Conservation (phyloP, 1,284 basidiomycete genomes). For the Termitomyces sp. region DNA sequence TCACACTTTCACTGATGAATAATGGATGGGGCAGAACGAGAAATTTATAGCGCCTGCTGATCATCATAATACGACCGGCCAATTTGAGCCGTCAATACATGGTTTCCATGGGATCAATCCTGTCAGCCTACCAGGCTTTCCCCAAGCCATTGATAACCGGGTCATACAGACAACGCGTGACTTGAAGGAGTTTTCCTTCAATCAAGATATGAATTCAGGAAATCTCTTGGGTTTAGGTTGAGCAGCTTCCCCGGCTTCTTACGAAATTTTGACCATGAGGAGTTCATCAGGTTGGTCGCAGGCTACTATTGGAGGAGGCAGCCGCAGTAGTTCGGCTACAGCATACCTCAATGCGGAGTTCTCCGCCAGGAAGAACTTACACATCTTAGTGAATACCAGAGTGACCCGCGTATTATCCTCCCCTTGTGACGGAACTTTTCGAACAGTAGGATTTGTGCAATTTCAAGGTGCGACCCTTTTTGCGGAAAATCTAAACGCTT, state of each 20-base stretch:
- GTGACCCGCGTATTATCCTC: slow-evolving; percentile 16
- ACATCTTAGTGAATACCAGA: slow-evolving; percentile 16
- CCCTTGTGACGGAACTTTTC: not conserved
- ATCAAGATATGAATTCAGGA: slow-evolving; percentile 26
- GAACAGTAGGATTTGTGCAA: slow-evolving; percentile 6
- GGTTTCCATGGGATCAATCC: slow-evolving; percentile 20
- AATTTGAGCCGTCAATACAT: slow-evolving; percentile 22
- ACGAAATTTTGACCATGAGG: no score
- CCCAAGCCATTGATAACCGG: slow-evolving; percentile 17
- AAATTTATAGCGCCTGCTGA: slow-evolving; percentile 15
- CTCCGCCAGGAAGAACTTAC: slow-evolving; percentile 16
- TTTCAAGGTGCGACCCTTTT: slow-evolving; percentile 25
- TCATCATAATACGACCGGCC: slow-evolving; percentile 19
- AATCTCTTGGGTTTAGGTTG: slow-evolving; percentile 27
- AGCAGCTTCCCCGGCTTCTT: not conserved
- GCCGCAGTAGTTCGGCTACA: slow-evolving; percentile 23
- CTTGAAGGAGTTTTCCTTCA: slow-evolving; percentile 19
- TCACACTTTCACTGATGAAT: not conserved
- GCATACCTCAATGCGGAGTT: slow-evolving; percentile 30
- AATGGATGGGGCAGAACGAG: slow-evolving; percentile 6
- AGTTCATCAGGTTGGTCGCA: slow-evolving; percentile 20
- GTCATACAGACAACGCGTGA: slow-evolving; percentile 20
- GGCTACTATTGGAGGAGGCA: slow-evolving; percentile 20
- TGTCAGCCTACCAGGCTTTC: slow-evolving; percentile 22
- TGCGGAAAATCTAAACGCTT: slow-evolving; percentile 8